phyloP scores from a whole-genome alignment of 2,329 filamentous ascomycete species.

The Chalara sp. region DNA sequence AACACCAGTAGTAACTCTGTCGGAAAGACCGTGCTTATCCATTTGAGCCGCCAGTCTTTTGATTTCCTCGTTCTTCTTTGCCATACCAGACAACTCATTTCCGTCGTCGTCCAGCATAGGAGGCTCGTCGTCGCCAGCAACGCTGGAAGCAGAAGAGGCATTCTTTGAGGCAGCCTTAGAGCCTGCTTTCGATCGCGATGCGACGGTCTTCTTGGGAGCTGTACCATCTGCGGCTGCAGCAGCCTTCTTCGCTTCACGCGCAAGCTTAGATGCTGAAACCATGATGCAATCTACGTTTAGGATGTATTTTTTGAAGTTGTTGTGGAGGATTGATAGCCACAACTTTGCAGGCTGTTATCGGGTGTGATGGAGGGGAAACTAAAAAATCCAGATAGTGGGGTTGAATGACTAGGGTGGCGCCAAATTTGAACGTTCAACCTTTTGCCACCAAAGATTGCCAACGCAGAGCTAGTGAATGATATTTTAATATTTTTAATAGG shows the following conservation, averaged over 20 bases:
- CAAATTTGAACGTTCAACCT: too few species aligned
- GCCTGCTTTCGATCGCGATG: conserved; percentile 57
- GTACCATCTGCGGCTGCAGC: conserved; percentile 66
- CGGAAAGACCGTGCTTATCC: conserved; percentile 92
- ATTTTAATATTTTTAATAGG: too few species aligned
- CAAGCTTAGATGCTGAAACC: conserved; percentile 65
- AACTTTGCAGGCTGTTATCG: too few species aligned
- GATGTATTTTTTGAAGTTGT: neutral
- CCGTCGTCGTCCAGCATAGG: conserved; percentile 58
- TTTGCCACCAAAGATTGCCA: too few species aligned
- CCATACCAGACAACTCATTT: conserved; percentile 54
- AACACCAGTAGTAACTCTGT: conserved; percentile 97
- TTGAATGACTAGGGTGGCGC: too few species aligned
- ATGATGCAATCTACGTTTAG: conserved; percentile 31
- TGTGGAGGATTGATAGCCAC: neutral
- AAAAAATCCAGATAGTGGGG: too few species aligned
- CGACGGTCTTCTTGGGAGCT: conserved; percentile 67
- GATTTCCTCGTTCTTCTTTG: conserved; percentile 70
- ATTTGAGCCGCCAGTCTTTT: conserved; percentile 87
- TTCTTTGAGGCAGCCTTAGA: conserved; percentile 60
- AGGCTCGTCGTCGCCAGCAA: conserved; percentile 54
- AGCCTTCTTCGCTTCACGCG: conserved; percentile 65
- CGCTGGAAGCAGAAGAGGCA: conserved; percentile 42
- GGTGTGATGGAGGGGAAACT: too few species aligned
- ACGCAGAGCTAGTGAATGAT: too few species aligned